phyloP scores from a whole-genome alignment of 1,139 yeast genomes.

The Geotrichum klebahnii region DNA sequence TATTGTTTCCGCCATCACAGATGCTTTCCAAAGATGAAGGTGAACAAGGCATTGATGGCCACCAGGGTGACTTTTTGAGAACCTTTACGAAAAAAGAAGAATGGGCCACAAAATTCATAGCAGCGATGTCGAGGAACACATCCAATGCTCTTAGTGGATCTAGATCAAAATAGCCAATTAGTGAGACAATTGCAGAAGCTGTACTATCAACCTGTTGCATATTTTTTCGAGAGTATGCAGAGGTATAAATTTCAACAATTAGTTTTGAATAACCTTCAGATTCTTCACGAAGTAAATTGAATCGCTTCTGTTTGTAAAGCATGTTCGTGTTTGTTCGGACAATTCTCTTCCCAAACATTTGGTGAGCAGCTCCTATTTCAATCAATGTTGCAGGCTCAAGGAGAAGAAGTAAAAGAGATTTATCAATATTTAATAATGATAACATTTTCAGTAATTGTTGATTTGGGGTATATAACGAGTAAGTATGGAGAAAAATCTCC shows the following conservation, averaged over 20 bases:
- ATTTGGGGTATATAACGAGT: conserved; percentile 24
- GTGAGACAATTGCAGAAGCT: conserved; percentile 50
- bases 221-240: conserved; percentile 45
- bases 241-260: conserved; percentile 47
- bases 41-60: conserved; percentile 53
- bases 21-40: conserved; percentile 37
- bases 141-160: conserved; percentile 75
- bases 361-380: conserved; percentile 29
- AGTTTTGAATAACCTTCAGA: conserved; percentile 76
- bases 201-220: conserved; percentile 46
- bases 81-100: conserved; percentile 49
- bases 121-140: conserved; percentile 51
- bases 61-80: conserved; percentile 55
- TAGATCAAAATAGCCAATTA: conserved; percentile 72
- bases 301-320: conserved; percentile 66
- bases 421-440: conserved; percentile 27
- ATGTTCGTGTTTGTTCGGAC: conserved; percentile 47
- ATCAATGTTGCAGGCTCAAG: conserved; percentile 30
- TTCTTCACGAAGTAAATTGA: conserved; percentile 71
- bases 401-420: conserved; percentile 25
- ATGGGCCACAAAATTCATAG: conserved; percentile 46
- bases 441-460: conserved; percentile 25
- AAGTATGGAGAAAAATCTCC: conserved; percentile 28
- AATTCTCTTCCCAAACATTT: conserved; percentile 41
- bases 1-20: conserved; percentile 53